These are phyloP conservation scores for Tetraselmis chui DNA, from an alignment of 139 green algal genomes.

Conservation along the genomic window DNA sequence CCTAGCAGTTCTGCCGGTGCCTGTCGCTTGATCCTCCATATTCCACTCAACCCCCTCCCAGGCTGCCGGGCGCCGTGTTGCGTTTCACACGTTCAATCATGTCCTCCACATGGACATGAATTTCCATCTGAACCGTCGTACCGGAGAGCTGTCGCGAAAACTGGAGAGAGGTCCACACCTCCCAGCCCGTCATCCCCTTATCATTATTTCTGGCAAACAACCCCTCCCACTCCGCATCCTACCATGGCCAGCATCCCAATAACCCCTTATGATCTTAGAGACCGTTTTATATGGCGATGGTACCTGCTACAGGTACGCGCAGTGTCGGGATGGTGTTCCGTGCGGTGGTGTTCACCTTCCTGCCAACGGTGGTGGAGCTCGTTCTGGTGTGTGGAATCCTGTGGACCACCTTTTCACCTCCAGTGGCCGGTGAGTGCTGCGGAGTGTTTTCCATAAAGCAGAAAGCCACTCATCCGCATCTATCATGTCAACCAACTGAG, in stretches of 20 bases:
- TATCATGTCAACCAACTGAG: too few relatives aligned
- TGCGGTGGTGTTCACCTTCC: constrained; percentile 88
- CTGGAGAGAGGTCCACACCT: constrained; percentile 69
- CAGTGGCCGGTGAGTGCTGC: constrained; percentile 8
- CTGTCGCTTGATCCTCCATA: background rate
- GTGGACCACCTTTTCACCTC: constrained; percentile 26
- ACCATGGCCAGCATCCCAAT: too few relatives aligned
- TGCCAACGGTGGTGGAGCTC: constrained; percentile 87
- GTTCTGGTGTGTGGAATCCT: constrained; percentile 76
- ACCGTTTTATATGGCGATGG: too few relatives aligned
- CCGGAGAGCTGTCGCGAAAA: constrained; percentile 76
- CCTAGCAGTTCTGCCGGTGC: background rate
- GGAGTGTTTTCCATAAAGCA: too few relatives aligned
- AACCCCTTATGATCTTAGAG: too few relatives aligned
- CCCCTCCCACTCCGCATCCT: too few relatives aligned
- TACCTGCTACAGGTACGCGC: constrained; percentile 79
- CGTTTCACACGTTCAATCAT: constrained; percentile 74
- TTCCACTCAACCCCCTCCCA: constrained; percentile 6
- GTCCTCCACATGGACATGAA: constrained; percentile 71
- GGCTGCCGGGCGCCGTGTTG: constrained; percentile 36
- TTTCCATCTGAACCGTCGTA: constrained; percentile 84
- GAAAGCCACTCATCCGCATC: too few relatives aligned
- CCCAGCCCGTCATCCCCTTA: background rate
- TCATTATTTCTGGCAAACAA: background rate
- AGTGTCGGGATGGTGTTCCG: constrained; percentile 89